Evolutionary conservation across 768 basidiomycete genomes (phyloP).

Genomic region (Amanita polypyramis): DNA sequence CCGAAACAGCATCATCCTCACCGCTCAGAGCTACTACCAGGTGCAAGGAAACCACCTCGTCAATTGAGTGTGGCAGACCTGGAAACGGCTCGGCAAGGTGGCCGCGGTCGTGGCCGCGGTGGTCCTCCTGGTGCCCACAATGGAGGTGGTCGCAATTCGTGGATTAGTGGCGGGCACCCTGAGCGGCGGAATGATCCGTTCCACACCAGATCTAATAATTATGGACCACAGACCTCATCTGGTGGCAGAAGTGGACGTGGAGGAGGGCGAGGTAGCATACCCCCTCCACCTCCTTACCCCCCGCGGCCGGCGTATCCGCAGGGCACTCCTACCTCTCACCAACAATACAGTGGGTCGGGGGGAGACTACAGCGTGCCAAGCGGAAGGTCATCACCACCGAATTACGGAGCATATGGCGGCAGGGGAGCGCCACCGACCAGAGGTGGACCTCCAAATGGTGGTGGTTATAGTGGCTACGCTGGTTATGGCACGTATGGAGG

Average conservation of each 20-base stretch:
- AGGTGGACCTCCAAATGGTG: constrained; percentile 14
- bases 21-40: constrained; percentile 72
- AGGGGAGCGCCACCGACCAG: constrained; percentile 1
- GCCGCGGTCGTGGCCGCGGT: constrained; percentile 38
- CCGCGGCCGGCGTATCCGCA: constrained; percentile 21
- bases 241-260: constrained; percentile 19
- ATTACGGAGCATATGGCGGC: constrained; percentile 21
- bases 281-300: constrained; percentile 25
- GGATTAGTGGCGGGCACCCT: constrained; percentile 21
- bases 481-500: constrained; percentile 24
- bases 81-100: constrained; percentile 53
- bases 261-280: constrained; percentile 17
- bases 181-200: constrained; percentile 35
- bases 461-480: constrained; percentile 22
- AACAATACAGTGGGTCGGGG: constrained; percentile 23
- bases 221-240: constrained; percentile 16
- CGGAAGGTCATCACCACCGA: constrained; percentile 1
- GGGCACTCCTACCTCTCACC: constrained; percentile 14
- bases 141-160: constrained; percentile 7
- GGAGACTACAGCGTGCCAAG: constrained; percentile 2
- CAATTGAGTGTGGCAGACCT: constrained; percentile 61
- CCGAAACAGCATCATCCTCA: constrained; percentile 83
- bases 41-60: constrained; percentile 47
- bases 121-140: constrained; percentile 14
- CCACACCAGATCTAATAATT: constrained; percentile 31